Base-by-base conservation (phyloP, 352 stramenopile species). In the Pythium grandisporangium region DNA sequence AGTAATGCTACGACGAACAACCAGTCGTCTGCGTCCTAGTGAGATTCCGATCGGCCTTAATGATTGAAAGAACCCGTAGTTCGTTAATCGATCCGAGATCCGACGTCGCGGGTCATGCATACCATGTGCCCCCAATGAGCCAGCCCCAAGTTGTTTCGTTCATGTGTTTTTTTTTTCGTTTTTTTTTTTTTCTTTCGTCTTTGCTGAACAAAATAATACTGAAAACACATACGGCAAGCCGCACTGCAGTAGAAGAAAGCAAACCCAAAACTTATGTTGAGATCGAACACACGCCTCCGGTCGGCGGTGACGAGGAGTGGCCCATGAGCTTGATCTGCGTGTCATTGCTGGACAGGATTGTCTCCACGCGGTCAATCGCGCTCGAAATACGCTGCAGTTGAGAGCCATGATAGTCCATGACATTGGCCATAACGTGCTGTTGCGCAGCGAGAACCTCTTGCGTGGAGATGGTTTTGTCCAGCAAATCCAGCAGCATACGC, bases 401-500 rank as follows among this genome's bases (percentile, higher is more conserved):
- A 17, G 58, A 55, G 36, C 63, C 68, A 45, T 89, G 74, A 13
- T 66, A 70, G 42, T 70, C 67, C 34, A 86, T 76, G 30, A 85
- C 56, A 29, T 63, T 61, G 20, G 70, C 70, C 72, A 89, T 86
- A 45, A 79, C 71, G 33, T 76, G 58, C 54, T 89, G 76, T 50
- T 80, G 72, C 19, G 73, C 63, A 0, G 73, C 72, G n/a, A 89
- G 60, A 35, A 89, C 68, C 42, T 84, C 70, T 38, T 89, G 76
- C 2, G 76, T 89, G 19, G 58, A 72, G 45, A 89, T 86, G 14
- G 76, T 89, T 46, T 80, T 79, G 56, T 85, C 72, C 21, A 89
- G 57, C 25, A 89, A 51, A 30, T 84, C 70, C 41, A 85, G 55
- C 55, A 89, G 69, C 63, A 84, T 66, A 45, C 73, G 70, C 40